Evolutionary conservation across 1,284 basidiomycete genomes (phyloP).

Genomic region (Coriolopsis trogii): DNA sequence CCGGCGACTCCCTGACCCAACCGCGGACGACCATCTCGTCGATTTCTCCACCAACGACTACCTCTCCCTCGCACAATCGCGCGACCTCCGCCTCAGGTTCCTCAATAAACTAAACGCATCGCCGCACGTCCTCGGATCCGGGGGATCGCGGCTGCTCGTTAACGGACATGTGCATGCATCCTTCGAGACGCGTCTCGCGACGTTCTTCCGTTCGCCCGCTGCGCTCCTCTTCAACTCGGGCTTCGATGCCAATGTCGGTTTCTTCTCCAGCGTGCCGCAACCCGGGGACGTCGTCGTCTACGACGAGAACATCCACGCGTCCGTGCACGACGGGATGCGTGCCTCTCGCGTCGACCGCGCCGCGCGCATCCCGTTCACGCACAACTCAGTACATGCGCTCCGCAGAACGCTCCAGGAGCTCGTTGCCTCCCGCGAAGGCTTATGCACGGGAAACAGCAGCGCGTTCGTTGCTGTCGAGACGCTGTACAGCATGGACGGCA

Average conservation of each 20-base stretch:
- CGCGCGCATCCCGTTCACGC: conserved; percentile 59
- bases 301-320: conserved; percentile 92
- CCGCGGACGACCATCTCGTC: conserved; percentile 42
- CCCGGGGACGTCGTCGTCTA: conserved; percentile 78
- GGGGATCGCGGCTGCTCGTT: conserved; percentile 89
- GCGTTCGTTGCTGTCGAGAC: conserved; percentile 87
- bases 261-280: conserved; percentile 87
- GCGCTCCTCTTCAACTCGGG: conserved; percentile 94
- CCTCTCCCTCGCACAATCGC: conserved; percentile 78
- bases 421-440: conserved; percentile 36
- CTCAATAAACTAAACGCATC: conserved; percentile 54
- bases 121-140: conserved; percentile 81
- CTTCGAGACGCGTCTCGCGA: conserved; percentile 69
- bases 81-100: conserved; percentile 58
- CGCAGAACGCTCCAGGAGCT: conserved; percentile 46
- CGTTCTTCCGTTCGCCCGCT: conserved; percentile 65
- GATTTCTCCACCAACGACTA: conserved; percentile 96
- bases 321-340: conserved; percentile 89
- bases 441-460: conserved; percentile 44
- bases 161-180: conserved; percentile 69
- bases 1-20: conserved; percentile 58
- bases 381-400: conserved; percentile 71
- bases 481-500: conserved; percentile 96
- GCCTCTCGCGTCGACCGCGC: conserved; percentile 65
- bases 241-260: conserved; percentile 91